Conservation (phyloP, 1,284 basidiomycete species). For the Bondarzewia mesenterica region DNA sequence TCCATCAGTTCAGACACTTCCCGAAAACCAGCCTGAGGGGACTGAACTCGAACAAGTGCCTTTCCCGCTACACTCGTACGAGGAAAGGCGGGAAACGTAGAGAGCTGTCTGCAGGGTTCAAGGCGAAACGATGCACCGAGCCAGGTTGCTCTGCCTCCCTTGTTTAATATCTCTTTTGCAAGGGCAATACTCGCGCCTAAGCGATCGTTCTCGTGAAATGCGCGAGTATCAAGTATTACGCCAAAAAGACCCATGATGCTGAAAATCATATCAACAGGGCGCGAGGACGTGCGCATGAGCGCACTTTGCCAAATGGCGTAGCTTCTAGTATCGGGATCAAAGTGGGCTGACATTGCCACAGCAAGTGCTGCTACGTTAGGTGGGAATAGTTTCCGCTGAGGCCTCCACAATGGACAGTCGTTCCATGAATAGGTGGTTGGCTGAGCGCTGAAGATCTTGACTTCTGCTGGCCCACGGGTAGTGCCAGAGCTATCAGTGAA, state of each 20-base stretch:
- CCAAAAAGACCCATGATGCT: constrained; percentile 23
- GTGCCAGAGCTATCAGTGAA: not conserved
- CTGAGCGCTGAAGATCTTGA: not conserved
- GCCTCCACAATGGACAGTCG: not conserved
- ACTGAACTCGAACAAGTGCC: not conserved
- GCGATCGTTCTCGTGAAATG: constrained; percentile 15
- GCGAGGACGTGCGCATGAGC: constrained; percentile 18
- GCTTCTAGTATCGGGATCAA: not conserved
- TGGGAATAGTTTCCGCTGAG: not conserved
- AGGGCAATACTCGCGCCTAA: constrained; percentile 18
- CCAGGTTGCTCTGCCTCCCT: constrained; percentile 18
- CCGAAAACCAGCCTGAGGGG: not conserved
- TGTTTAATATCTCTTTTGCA: constrained; percentile 13
- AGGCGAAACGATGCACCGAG: constrained; percentile 10
- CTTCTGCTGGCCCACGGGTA: not conserved
- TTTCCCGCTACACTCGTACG: constrained; percentile 13
- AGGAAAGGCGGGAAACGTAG: constrained; percentile 18
- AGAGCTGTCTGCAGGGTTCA: constrained; percentile 9
- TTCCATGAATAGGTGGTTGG: not conserved
- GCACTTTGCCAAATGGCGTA: constrained; percentile 15
- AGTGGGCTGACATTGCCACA: not conserved
- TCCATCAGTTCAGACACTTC: not conserved
- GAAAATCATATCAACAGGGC: constrained; percentile 21
- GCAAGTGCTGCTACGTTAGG: not conserved
- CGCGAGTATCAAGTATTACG: constrained; percentile 13